Percentiles rank a stretch among this genome's conserved stretches.
Conservation (phyloP, 169 alveolate species). For the Cryptosporidium ryanae region DNA sequence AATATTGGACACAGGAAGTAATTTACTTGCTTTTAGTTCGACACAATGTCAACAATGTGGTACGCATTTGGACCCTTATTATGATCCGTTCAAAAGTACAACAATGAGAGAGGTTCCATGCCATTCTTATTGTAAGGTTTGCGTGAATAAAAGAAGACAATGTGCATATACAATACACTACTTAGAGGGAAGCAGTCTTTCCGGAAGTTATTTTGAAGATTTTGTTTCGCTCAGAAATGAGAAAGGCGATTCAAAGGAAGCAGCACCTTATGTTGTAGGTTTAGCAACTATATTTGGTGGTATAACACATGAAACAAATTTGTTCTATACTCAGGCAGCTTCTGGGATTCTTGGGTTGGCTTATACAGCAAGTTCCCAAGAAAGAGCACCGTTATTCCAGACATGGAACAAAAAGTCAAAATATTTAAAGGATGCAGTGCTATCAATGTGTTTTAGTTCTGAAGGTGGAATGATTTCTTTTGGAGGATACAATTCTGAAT, state of each 20-base stretch:
- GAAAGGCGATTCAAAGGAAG: slow-evolving; percentile 27
- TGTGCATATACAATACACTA: slow-evolving; percentile 67
- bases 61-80: slow-evolving; percentile 65
- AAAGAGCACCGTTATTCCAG: slow-evolving; percentile 67
- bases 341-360: slow-evolving; percentile 75
- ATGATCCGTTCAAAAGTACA: slow-evolving; percentile 56
- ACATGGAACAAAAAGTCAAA: slow-evolving; percentile 64
- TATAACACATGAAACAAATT: slow-evolving; percentile 59
- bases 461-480: slow-evolving; percentile 72
- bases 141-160: slow-evolving; percentile 48
- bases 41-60: slow-evolving; percentile 73
- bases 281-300: slow-evolving; percentile 69
- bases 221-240: slow-evolving; percentile 67
- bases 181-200: slow-evolving; percentile 64
- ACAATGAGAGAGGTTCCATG: slow-evolving; percentile 57
- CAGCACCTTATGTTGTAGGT: slow-evolving; percentile 67
- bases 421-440: slow-evolving; percentile 35
- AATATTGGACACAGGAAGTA: slow-evolving; percentile 70
- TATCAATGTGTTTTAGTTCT: slow-evolving; percentile 67
- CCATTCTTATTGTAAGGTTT: slow-evolving; percentile 57
- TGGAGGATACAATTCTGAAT: slow-evolving; percentile 71
- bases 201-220: slow-evolving; percentile 70
- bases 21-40: slow-evolving; percentile 57
- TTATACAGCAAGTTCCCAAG: slow-evolving; percentile 59
- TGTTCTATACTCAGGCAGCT: slow-evolving; percentile 69